Percentiles rank a stretch among this genome's conserved stretches.
Evolutionary conservation across 2,329 filamentous ascomycete species (phyloP).

Genomic region (Exophiala spinifera): DNA sequence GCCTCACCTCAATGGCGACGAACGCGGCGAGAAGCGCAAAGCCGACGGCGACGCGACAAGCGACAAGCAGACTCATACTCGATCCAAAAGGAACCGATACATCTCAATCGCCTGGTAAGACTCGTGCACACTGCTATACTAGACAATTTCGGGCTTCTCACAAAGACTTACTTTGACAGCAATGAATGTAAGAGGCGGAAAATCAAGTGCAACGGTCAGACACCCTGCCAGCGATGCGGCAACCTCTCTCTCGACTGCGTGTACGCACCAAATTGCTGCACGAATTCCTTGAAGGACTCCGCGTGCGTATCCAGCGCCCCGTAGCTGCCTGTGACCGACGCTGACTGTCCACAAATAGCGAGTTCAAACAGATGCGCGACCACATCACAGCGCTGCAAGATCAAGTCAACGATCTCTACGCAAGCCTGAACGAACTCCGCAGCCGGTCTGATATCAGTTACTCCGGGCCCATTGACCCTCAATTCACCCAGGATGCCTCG

Average conservation of each 20-base stretch:
- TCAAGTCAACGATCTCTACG: slow-evolving; percentile 75
- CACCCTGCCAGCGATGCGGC: slow-evolving; percentile 63
- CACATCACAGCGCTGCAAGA: slow-evolving; percentile 75
- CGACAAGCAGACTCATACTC: slow-evolving; percentile 35
- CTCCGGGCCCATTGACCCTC: slow-evolving; percentile 17
- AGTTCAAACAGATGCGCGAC: slow-evolving; percentile 76
- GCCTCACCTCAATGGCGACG: slow-evolving; percentile 17
- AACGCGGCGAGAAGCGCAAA: slow-evolving; percentile 24
- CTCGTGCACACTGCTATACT: background rate
- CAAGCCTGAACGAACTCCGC: slow-evolving; percentile 67
- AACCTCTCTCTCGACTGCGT: slow-evolving; percentile 62
- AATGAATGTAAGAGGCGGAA: slow-evolving; percentile 66
- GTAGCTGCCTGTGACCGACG: background rate
- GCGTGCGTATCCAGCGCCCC: slow-evolving; percentile 49
- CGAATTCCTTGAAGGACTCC: slow-evolving; percentile 83
- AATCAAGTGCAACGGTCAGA: slow-evolving; percentile 65
- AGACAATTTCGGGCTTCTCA: background rate
- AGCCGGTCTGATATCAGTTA: slow-evolving; percentile 36
- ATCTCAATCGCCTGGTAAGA: slow-evolving; percentile 64
- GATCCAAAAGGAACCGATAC: slow-evolving; percentile 64
- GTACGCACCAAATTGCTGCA: slow-evolving; percentile 66
- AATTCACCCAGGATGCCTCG: slow-evolving; percentile 26
- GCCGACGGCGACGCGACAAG: slow-evolving; percentile 16
- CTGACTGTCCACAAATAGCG: slow-evolving; percentile 43
- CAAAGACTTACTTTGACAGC: slow-evolving; percentile 35